Conservation (phyloP, 495 filamentous ascomycete genomes). For the Pseudevernia furfuracea region DNA sequence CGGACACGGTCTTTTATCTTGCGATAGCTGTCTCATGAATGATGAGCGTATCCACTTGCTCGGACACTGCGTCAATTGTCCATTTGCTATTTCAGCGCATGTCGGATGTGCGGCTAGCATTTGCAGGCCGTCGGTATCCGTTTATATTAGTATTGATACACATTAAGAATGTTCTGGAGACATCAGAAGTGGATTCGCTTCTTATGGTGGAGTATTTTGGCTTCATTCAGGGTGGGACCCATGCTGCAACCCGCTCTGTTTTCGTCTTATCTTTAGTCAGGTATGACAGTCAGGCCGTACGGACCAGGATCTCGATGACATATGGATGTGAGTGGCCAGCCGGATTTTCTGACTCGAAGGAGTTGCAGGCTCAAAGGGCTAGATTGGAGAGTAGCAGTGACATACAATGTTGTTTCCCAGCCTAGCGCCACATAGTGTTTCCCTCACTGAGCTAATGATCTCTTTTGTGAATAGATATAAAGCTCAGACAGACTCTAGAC, state of each 20-base stretch:
- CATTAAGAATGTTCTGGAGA: neutral
- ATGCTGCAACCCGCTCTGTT: slow-evolving; percentile 1
- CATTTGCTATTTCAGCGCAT: neutral
- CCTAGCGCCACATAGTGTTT: neutral
- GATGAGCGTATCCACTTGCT: neutral
- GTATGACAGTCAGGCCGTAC: neutral
- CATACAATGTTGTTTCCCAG: neutral
- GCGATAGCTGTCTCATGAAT: neutral
- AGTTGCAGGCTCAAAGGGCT: neutral
- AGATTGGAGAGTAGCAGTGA: neutral
- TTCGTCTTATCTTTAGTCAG: slow-evolving; percentile 2
- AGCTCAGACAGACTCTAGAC: neutral
- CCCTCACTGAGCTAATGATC: neutral
- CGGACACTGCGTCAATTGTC: neutral
- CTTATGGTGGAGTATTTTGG: neutral
- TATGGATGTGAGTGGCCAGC: neutral
- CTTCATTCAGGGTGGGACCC: neutral
- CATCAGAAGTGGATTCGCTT: neutral
- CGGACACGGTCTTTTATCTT: neutral
- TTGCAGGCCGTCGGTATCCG: neutral
- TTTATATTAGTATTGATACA: neutral
- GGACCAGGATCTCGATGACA: neutral
- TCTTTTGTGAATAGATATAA: neutral
- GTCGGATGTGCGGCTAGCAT: neutral
- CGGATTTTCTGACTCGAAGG: neutral